These are phyloP conservation scores for Verbena officinalis DNA, from an alignment of 257 asterid species.

Conservation along the genomic window DNA sequence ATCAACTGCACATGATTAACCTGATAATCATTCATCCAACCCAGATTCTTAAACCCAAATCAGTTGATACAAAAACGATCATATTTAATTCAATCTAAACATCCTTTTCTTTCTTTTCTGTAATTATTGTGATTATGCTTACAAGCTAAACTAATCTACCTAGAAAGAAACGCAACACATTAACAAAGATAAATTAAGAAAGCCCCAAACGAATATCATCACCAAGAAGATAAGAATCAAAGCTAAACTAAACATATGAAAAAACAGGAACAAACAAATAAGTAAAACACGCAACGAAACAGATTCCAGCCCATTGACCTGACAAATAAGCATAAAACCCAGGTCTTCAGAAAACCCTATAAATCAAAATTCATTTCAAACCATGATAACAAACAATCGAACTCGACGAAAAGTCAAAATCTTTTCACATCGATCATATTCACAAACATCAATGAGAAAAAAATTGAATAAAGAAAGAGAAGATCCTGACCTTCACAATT, in stretches of 20 bases:
- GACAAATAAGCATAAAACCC: slow-evolving; percentile 28
- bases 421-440: slow-evolving; percentile 15
- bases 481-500: slow-evolving; percentile 32
- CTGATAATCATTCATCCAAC: background rate
- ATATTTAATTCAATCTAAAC: slow-evolving; percentile 13
- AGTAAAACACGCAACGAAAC: background rate
- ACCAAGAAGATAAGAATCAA: background rate
- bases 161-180: background rate
- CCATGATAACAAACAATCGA: slow-evolving; percentile 12
- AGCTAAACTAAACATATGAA: background rate
- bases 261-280: background rate
- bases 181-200: background rate
- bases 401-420: slow-evolving; percentile 16
- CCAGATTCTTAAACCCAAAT: slow-evolving; percentile 16
- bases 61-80: background rate
- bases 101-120: background rate
- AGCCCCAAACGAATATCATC: background rate
- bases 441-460: slow-evolving; percentile 11
- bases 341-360: slow-evolving; percentile 11
- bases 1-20: slow-evolving; percentile 9
- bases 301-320: slow-evolving; percentile 13
- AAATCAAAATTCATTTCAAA: slow-evolving; percentile 22
- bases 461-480: slow-evolving; percentile 9
- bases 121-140: slow-evolving; percentile 5
- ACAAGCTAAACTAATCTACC: slow-evolving; percentile 14